phyloP scores from a whole-genome alignment of 371 early-diverging fungal genomes.

The Umbelopsis sp. region DNA sequence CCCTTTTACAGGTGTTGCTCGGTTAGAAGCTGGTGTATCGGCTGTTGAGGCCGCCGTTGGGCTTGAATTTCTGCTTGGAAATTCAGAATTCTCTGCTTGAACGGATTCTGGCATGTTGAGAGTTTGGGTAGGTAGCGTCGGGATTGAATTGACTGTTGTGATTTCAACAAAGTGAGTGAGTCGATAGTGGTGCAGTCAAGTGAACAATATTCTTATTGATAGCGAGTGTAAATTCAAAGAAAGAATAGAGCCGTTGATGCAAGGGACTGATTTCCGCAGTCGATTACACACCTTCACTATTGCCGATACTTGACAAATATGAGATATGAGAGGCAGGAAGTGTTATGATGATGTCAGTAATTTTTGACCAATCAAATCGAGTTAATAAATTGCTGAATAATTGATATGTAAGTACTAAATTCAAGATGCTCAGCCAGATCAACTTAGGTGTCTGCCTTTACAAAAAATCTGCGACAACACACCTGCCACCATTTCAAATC shows the following conservation, averaged over 20 bases:
- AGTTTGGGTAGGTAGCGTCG: neutral
- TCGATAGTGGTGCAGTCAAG: too few relatives aligned
- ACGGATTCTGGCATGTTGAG: slow-evolving; percentile 11
- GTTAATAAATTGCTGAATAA: neutral
- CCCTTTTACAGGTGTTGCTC: neutral
- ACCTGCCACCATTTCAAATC: too few relatives aligned
- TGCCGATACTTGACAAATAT: too few relatives aligned
- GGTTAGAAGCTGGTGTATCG: neutral
- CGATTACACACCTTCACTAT: too few relatives aligned
- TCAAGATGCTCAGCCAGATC: too few relatives aligned
- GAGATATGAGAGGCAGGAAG: neutral
- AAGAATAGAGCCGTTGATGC: too few relatives aligned
- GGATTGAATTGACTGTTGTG: neutral
- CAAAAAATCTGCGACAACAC: too few relatives aligned
- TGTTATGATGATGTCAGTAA: neutral
- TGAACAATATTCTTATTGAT: too few relatives aligned
- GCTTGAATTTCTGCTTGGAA: slow-evolving; percentile 7
- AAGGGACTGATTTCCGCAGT: too few relatives aligned
- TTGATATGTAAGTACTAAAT: neutral
- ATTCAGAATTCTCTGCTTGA: slow-evolving; percentile 15
- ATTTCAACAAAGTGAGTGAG: too few relatives aligned
- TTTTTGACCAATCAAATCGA: neutral
- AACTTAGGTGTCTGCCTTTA: too few relatives aligned
- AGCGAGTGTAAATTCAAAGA: too few relatives aligned
- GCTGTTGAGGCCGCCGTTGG: neutral